Conservation (phyloP, 805 yeast species). For the Kuraishia piskuri region DNA sequence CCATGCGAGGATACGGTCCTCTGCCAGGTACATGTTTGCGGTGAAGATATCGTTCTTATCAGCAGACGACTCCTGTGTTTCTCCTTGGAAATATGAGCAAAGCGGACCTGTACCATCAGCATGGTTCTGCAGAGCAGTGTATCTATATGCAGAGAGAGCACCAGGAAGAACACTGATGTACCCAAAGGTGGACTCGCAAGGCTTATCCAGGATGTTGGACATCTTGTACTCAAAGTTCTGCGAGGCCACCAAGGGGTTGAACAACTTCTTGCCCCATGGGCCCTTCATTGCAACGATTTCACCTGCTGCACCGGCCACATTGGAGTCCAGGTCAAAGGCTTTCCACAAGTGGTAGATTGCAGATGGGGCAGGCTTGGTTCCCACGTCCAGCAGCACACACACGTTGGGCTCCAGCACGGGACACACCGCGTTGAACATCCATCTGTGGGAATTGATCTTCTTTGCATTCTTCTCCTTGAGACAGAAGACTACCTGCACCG, state of each 20-base stretch:
- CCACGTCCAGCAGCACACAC: slow-evolving; percentile 87
- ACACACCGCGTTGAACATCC: slow-evolving; percentile 94
- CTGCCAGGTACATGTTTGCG: slow-evolving; percentile 96
- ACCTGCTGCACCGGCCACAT: slow-evolving; percentile 99
- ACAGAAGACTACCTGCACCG: slow-evolving; percentile 90
- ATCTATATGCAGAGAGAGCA: slow-evolving; percentile 91
- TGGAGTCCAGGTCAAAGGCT: slow-evolving; percentile 91
- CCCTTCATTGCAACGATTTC: slow-evolving; percentile 96
- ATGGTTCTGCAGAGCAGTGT: slow-evolving; percentile 75
- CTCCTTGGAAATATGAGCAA: slow-evolving; percentile 85
- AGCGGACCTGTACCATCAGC: slow-evolving; percentile 92
- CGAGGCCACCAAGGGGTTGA: slow-evolving; percentile 91
- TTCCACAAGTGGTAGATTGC: slow-evolving; percentile 95
- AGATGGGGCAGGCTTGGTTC: slow-evolving; percentile 85
- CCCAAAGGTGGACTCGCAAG: slow-evolving; percentile 87
- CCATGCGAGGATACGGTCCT: slow-evolving; percentile 94
- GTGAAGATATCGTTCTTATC: slow-evolving; percentile 69
- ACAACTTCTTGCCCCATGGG: slow-evolving; percentile 66
- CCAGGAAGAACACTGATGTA: slow-evolving; percentile 93
- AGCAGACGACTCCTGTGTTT: slow-evolving; percentile 26
- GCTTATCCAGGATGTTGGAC: slow-evolving; percentile 94
- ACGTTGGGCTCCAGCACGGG: slow-evolving; percentile 90
- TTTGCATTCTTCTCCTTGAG: slow-evolving; percentile 87
- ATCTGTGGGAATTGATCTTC: slow-evolving; percentile 94
- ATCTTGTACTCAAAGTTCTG: slow-evolving; percentile 95